Base-by-base conservation (phyloP, 805 yeast species). In the Yarrowia yakushimensis region DNA sequence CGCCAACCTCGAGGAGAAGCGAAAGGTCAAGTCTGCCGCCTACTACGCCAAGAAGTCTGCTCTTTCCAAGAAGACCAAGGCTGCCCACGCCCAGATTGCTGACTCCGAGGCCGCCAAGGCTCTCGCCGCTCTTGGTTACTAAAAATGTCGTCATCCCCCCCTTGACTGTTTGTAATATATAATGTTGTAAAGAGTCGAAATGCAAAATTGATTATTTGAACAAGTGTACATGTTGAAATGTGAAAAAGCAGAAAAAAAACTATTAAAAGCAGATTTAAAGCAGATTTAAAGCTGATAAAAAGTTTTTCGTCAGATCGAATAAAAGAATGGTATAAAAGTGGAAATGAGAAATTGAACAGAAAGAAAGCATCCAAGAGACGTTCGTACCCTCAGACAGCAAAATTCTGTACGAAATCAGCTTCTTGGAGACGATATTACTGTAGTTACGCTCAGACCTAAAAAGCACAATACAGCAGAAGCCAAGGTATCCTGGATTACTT, bases 41-140 rank as follows among this genome's bases (percentile, higher is more conserved):
- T 94, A 90, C 90, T 90, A 91, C 87, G 96, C 96, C 76, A 91
- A 90, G 88, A 94, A 93, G 97, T 85, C 82, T 79, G 96, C 98
- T 80, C 88, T 90, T 77, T 82, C 87, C 80, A 90, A 90, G 88
- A 93, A 93, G 87, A 82, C 88, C 73, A 81, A 82, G 71, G 85
- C 92, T 77, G 97, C 97, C 76, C 81, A 83, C 78, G 86, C 90
- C 76, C 78, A 94, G 70, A 86, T 88, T 79, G 93, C 94, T 78
- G 90, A 86, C 77, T 82, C 96, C 73, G 94, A 90, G 76, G 96
- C 85, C 77, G 86, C 96, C 74, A 82, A 90, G 83, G 84, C 92
- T 84, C 89, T 94, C 79, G 96, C 97, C 79, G 81, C 96, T 77
- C 82, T 94, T 76, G 99, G 99, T 83, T 94, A 94, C 88, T 94